phyloP scores from a whole-genome alignment of 441 rosid species.

The Melastoma candidum region DNA sequence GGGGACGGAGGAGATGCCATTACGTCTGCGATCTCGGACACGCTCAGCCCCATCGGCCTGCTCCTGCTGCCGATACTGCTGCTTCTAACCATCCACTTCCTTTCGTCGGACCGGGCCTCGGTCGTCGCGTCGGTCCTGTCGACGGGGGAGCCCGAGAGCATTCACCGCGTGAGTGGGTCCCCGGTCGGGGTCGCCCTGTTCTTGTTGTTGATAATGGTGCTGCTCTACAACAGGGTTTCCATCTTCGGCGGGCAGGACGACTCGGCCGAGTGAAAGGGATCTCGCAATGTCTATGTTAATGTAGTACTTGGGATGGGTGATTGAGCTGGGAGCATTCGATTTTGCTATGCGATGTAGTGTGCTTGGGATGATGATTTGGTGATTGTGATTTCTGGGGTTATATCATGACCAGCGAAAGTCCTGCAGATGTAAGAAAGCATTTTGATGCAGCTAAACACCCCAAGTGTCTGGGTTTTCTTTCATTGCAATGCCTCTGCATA shows the following conservation, averaged over 20 bases:
- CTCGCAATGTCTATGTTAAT: too few relatives aligned
- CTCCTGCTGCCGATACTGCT: constrained; percentile 65
- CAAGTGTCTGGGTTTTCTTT: too few relatives aligned
- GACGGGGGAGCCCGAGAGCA: constrained; percentile 66
- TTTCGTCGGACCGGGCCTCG: constrained; percentile 79
- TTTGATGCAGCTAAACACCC: too few relatives aligned
- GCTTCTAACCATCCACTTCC: constrained; percentile 75
- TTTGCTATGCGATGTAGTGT: too few relatives aligned
- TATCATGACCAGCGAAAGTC: too few relatives aligned
- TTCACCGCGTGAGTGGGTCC: constrained; percentile 79
- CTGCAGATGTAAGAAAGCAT: too few relatives aligned
- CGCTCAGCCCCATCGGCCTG: constrained; percentile 75
- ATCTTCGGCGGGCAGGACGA: constrained; percentile 74
- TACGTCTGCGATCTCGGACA: constrained; percentile 68
- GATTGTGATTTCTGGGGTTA: too few relatives aligned
- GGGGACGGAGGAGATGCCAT: constrained; percentile 83
- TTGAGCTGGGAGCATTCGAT: too few relatives aligned
- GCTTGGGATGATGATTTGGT: too few relatives aligned
- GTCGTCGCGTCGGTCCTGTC: constrained; percentile 49
- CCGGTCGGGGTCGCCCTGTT: constrained; percentile 78
- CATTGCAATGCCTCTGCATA: too few relatives aligned
- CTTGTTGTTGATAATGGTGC: constrained; percentile 47
- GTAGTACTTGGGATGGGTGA: too few relatives aligned
- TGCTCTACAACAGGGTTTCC: constrained; percentile 64
- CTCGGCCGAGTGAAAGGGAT: constrained; percentile 34